These are phyloP conservation scores for Dactylorhiza incarnata DNA, from an alignment of 106 monocot genomes.

Conservation along the genomic window DNA sequence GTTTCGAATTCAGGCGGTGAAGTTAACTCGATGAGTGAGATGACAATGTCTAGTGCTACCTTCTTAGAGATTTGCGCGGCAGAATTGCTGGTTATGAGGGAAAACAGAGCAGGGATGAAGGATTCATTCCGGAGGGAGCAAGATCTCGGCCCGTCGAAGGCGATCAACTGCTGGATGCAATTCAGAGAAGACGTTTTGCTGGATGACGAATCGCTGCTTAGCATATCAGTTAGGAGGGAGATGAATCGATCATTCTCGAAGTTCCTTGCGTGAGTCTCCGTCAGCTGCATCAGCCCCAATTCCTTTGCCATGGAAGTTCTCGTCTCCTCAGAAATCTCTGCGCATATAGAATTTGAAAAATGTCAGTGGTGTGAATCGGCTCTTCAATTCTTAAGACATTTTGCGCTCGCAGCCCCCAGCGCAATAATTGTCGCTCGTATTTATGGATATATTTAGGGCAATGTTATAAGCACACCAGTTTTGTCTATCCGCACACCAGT, in stretches of 20 bases:
- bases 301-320: constrained; percentile 6
- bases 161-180: constrained; percentile 5
- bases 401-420: too few relatives aligned
- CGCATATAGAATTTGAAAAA: too few relatives aligned
- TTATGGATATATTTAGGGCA: too few relatives aligned
- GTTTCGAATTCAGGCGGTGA: not conserved
- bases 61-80: not conserved
- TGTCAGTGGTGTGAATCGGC: too few relatives aligned
- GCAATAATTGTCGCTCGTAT: too few relatives aligned
- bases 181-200: not conserved
- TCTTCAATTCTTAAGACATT: too few relatives aligned
- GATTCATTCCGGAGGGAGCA: not conserved
- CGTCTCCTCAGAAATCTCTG: not conserved
- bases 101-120: constrained; percentile 4
- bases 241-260: constrained; percentile 13
- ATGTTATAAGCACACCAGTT: too few relatives aligned
- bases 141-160: not conserved
- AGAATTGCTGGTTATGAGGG: not conserved
- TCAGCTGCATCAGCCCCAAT: constrained; percentile 7
- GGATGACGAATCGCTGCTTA: not conserved
- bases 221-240: constrained; percentile 2
- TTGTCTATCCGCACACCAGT: too few relatives aligned
- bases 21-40: not conserved
- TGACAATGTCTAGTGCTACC: constrained; percentile 11
- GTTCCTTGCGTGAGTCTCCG: not conserved